These are phyloP conservation scores for Nicotiana attenuata DNA, from an alignment of 257 asterid species.

Conservation along the genomic window DNA sequence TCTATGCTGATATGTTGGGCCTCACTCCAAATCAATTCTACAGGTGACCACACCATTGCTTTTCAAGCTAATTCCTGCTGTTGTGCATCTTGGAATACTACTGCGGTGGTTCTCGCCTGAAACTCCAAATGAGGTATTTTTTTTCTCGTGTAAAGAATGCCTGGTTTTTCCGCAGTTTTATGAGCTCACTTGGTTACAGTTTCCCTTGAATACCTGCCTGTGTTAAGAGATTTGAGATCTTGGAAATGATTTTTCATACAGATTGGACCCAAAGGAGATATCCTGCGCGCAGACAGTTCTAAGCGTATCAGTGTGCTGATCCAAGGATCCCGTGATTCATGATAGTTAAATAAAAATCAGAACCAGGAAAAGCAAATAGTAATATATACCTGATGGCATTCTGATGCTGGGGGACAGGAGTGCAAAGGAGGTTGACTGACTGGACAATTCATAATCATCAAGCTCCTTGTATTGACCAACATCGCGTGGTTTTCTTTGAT, in stretches of 20 bases:
- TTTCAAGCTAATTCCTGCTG: conserved; percentile 79
- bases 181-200: conserved; percentile 9
- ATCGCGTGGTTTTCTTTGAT: neutral
- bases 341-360: conserved; percentile 35
- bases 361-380: conserved; percentile 28
- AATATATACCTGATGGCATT: conserved; percentile 41
- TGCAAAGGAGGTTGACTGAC: conserved; percentile 49
- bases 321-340: conserved; percentile 57
- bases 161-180: neutral
- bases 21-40: conserved; percentile 25
- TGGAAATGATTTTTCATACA: conserved; percentile 46
- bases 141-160: neutral
- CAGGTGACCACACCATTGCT: conserved; percentile 83
- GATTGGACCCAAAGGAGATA: conserved; percentile 69
- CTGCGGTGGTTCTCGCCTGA: conserved; percentile 75
- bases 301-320: conserved; percentile 60
- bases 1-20: neutral
- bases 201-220: conserved; percentile 21
- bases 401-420: conserved; percentile 52
- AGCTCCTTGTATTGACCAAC: neutral
- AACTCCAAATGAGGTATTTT: conserved; percentile 48
- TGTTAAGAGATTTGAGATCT: conserved; percentile 30
- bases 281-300: conserved; percentile 59
- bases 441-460: conserved; percentile 10
- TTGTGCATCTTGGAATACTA: conserved; percentile 69